Evolutionary conservation across 1,284 basidiomycete genomes (phyloP), one percentile per base, ranked within the genome.

Genomic region (Rhodotorula sp.): DNA sequence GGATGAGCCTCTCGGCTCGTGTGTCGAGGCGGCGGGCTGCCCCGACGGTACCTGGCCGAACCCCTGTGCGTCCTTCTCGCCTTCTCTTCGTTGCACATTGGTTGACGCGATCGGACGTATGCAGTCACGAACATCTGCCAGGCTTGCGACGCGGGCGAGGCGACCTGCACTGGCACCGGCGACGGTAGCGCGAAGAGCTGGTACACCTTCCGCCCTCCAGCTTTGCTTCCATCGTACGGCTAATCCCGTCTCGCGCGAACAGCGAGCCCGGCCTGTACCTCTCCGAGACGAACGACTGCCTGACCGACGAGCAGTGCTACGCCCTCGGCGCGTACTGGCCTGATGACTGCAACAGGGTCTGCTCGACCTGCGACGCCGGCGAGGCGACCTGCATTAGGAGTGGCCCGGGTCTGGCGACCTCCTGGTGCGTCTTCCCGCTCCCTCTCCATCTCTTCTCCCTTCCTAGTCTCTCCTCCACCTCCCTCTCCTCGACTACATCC

Each of bases 101-200:
- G 27, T 27, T 51, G 2, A n/a, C 25, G 29, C 27, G 12, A n/a
- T 9, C 27, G 4, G 6, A 8, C 22, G 32, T 3, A 21, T 10
- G 53, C 53, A 55, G 53, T 55, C 15, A 55, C 53, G 32, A 55
- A 55, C 53, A 32, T 55, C 53, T 55, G 53, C 53, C 29, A 29
- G 29, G 32, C 17, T 34, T 55, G 53, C 53, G 53, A 55, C 22
- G 32, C 29, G 17, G 34, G 34, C 53, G 53, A 55, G 17, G 34
- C 22, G 1, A 19, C 9, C 9, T 55, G 53, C 53, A 55, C 29
- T 7, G 53, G 53, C 32, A 55, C 29, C 32, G 53, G 53, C 32
- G 32, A 55, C 5, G 53, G 53, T 17, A 55, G 53, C 53, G 53
- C 53, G 17, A 29, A 34, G 17, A 21, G 7, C 21, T 55, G 53